These are phyloP conservation scores for Babesia bovis DNA, from an alignment of 169 alveolate species.

Conservation along the genomic window DNA sequence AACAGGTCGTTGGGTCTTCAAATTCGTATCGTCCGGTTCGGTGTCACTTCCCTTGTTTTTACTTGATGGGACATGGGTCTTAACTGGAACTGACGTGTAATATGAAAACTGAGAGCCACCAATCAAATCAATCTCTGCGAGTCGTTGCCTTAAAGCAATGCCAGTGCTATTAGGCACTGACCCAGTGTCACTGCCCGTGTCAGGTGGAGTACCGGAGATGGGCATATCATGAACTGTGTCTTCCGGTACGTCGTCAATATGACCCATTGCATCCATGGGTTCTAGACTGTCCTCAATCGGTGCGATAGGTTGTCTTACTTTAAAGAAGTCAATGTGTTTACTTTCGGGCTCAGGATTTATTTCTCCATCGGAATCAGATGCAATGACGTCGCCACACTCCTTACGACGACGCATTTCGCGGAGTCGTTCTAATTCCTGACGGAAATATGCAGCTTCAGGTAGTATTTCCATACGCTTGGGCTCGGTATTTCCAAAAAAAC, in stretches of 20 bases:
- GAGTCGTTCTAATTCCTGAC: slow-evolving; percentile 25
- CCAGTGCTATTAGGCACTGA: background rate
- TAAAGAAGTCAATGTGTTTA: background rate
- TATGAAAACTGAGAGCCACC: slow-evolving; percentile 51
- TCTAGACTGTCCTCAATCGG: background rate
- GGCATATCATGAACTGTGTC: background rate
- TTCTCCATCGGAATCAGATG: too few species aligned
- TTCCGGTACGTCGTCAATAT: background rate
- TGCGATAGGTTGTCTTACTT: background rate
- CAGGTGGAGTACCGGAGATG: background rate
- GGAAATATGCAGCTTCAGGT: slow-evolving; percentile 38
- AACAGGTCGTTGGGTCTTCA: background rate
- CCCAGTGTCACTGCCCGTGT: background rate
- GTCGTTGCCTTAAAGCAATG: slow-evolving; percentile 19
- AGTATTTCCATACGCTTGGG: slow-evolving; percentile 17
- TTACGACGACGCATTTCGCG: background rate
- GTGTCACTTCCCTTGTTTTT: background rate
- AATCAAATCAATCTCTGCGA: slow-evolving; percentile 23
- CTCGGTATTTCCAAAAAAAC: background rate
- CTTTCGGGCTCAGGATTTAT: background rate
- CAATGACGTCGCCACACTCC: slow-evolving; percentile 9
- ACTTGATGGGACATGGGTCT: too few species aligned
- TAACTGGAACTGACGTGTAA: too few species aligned
- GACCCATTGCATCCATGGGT: background rate
- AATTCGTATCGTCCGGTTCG: background rate